Evolutionary conservation across 345 rosid species (phyloP), one percentile per base, ranked within the genome.

Genomic region (Conringia planisiliqua): DNA sequence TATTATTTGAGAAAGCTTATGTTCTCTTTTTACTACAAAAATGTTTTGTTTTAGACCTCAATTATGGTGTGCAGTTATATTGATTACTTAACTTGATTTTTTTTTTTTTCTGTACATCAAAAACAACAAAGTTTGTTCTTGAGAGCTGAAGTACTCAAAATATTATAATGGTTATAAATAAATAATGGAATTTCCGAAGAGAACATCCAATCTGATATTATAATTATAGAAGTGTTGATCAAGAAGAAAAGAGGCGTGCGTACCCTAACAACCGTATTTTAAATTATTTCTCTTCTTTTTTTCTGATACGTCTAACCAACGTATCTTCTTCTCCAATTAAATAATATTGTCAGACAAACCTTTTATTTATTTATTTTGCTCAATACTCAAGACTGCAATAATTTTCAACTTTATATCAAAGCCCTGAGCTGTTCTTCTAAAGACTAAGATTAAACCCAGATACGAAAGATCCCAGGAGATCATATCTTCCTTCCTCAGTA

Each of bases 321-420:
- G 63, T 82, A 77, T 84, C 82, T 82, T 54, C 82, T 73, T 57
- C 79, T 79, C 79, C 50, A 38, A n/a, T 52, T 0, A 44, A 69
- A 54, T 62, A 70, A 26, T 70, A 24, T 44, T 69, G 24, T 61
- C 24, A 51, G 55, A 43, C 11, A 68, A 2, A 22, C 24, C 2
- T 32, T 7, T 61, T 61, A 42, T 40, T 70, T 43, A 48, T 35
- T 70, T 63, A 26, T 70, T 29, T 42, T 54, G 57, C 65, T 52
- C 66, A 40, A 69, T 1, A 64, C 20, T 70, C 75, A 44, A 75
- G 39, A 42, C 79, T 75, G 29, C 69, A 61, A 72, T 68, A 33
- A 89, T 89, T 91, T 79, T 78, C 70, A 61, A 88, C 95, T 86
- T 90, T 84, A 83, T 86, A 82, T 58, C 82, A 74, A 80, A 85